These are phyloP conservation scores for Persicaria tinctoria DNA, from an alignment of 148 eudicot genomes.

Conservation along the genomic window DNA sequence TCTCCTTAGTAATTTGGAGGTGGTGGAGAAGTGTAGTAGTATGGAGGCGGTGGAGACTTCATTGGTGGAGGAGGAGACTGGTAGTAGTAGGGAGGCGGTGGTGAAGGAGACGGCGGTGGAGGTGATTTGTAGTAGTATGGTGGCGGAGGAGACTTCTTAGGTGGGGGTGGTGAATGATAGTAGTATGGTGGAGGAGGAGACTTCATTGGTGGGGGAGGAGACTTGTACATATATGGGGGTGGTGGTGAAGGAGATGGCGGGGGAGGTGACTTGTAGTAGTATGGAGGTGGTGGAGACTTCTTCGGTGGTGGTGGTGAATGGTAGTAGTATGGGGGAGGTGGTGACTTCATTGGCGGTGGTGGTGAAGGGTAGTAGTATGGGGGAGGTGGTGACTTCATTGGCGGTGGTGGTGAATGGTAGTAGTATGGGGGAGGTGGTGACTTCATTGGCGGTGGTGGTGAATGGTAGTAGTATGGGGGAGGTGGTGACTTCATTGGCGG, in stretches of 20 bases:
- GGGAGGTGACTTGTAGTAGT: neutral
- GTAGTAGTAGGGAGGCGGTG: neutral
- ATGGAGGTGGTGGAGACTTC: neutral
- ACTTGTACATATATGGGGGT: neutral
- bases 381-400: neutral
- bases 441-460: neutral
- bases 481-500: neutral
- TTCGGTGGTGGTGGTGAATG: neutral
- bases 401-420: neutral
- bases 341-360: neutral
- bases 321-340: neutral
- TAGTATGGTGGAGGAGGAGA: neutral
- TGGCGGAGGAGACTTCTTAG: too few relatives aligned
- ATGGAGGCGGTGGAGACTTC: neutral
- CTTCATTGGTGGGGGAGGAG: neutral
- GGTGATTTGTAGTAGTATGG: conserved; percentile 7
- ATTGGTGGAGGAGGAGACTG: conserved; percentile 6
- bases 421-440: neutral
- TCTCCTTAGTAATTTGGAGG: neutral
- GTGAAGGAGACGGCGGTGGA: neutral
- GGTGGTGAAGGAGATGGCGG: neutral
- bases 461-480: neutral
- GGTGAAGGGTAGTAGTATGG: neutral
- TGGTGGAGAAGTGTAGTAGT: neutral
- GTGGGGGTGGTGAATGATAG: neutral